Evolutionary conservation across 2,329 filamentous ascomycete genomes (phyloP).

Genomic region (Microdochium paspali): DNA sequence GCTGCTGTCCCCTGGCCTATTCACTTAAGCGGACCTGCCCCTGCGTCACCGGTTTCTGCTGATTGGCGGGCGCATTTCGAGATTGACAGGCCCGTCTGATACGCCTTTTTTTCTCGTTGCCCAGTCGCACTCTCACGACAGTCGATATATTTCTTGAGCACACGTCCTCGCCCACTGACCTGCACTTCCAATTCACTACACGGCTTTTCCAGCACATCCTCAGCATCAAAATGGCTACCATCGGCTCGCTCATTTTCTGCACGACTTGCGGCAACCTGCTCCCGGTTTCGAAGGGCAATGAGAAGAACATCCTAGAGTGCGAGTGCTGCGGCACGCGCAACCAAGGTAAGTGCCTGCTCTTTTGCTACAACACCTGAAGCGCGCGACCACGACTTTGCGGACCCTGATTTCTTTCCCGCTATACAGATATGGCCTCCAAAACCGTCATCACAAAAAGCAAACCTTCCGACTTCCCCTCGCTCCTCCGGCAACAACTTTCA

Average conservation of each 20-base stretch:
- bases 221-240: conserved; percentile 60
- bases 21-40: not conserved
- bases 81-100: not conserved
- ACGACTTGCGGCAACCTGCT: conserved; percentile 85
- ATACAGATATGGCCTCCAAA: conserved; percentile 62
- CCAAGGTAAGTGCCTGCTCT: conserved; percentile 48
- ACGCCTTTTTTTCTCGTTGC: not conserved
- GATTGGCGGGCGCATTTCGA: conserved; percentile 1
- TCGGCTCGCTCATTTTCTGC: conserved; percentile 89
- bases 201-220: not conserved
- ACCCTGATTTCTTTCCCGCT: conserved; percentile 1
- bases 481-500: conserved; percentile 80
- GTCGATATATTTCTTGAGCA: too few species aligned
- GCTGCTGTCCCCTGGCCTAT: not conserved
- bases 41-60: not conserved
- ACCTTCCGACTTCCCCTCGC: conserved; percentile 79
- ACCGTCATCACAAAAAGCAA: conserved; percentile 78
- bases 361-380: conserved; percentile 1
- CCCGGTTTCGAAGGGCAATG: conserved; percentile 67
- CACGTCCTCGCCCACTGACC: not conserved
- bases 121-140: not conserved
- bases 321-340: conserved; percentile 80
- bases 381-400: conserved; percentile 1
- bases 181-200: not conserved
- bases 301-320: conserved; percentile 69